Evolutionary conservation across 2,329 filamentous ascomycete genomes (phyloP).

Genomic region (Claviceps arundinis): DNA sequence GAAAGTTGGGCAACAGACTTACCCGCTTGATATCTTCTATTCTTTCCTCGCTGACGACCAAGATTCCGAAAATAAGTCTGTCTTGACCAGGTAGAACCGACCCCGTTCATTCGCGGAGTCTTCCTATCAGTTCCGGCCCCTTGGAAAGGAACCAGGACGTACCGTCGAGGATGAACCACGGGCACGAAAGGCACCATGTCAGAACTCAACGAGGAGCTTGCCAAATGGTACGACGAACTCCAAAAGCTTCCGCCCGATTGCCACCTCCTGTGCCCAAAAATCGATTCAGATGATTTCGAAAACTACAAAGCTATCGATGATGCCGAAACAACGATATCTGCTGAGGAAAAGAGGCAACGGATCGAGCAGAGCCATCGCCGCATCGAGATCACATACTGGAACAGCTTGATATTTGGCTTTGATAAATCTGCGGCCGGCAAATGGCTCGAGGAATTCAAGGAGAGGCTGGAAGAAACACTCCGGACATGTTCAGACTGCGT

Average conservation of each 20-base stretch:
- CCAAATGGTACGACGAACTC: conserved; percentile 29
- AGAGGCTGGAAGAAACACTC: conserved; percentile 43
- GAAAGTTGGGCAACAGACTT: neutral
- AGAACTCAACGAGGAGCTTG: conserved; percentile 26
- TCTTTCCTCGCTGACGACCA: neutral
- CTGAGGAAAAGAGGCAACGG: conserved; percentile 35
- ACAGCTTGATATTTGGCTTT: conserved; percentile 56
- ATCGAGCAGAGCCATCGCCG: conserved; percentile 43
- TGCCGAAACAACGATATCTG: conserved; percentile 32
- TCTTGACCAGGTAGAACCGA: neutral
- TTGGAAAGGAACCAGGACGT: neutral
- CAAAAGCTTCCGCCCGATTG: conserved; percentile 30
- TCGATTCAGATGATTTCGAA: conserved; percentile 47
- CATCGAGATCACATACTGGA: conserved; percentile 50
- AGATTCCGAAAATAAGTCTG: neutral
- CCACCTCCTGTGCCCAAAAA: conserved; percentile 57
- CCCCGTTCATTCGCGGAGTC: neutral
- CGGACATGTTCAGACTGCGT: conserved; percentile 57
- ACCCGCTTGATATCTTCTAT: neutral
- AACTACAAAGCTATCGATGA: conserved; percentile 43
- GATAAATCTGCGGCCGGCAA: conserved; percentile 44
- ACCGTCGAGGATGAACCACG: conserved; percentile 3
- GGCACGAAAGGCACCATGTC: conserved; percentile 20
- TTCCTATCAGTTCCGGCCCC: neutral
- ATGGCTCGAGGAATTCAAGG: conserved; percentile 46